phyloP scores from a whole-genome alignment of 768 basidiomycete genomes.

The Multifurca ochricompacta region DNA sequence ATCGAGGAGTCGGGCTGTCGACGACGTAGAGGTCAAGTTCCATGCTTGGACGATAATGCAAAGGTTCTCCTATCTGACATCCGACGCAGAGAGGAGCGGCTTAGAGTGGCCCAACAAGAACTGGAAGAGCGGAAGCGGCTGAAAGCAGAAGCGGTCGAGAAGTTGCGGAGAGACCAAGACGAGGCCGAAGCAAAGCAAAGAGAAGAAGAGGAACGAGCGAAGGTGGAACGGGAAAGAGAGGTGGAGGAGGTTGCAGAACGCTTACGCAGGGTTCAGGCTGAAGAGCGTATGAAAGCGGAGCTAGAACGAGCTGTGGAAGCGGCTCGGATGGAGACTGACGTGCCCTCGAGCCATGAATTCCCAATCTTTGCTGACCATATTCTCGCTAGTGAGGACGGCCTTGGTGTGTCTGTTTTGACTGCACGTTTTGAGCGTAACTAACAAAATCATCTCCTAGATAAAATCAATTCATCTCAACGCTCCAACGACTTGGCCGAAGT shows the following conservation, averaged over 20 bases:
- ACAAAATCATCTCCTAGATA: not conserved
- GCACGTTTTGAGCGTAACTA: not conserved
- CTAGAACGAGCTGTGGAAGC: not conserved
- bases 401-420: constrained; percentile 1
- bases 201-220: constrained; percentile 18
- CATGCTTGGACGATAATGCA: constrained; percentile 7
- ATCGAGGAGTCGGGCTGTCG: constrained; percentile 41
- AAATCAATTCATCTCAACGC: constrained; percentile 6
- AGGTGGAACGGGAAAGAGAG: constrained; percentile 26
- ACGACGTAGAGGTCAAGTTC: constrained; percentile 26
- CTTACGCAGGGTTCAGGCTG: constrained; percentile 19
- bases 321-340: not conserved
- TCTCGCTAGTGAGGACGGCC: not conserved
- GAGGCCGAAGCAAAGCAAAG: constrained; percentile 14
- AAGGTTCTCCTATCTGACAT: constrained; percentile 4
- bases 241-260: constrained; percentile 21
- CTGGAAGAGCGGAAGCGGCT: constrained; percentile 21
- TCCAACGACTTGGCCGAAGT: constrained; percentile 35
- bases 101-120: constrained; percentile 11
- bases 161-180: constrained; percentile 20
- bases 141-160: constrained; percentile 24
- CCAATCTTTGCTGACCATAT: not conserved
- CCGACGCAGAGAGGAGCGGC: constrained; percentile 13
- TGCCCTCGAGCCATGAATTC: not conserved
- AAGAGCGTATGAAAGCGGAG: constrained; percentile 9